Conservation (phyloP, 1,284 basidiomycete genomes). For the Athelia sp. region DNA sequence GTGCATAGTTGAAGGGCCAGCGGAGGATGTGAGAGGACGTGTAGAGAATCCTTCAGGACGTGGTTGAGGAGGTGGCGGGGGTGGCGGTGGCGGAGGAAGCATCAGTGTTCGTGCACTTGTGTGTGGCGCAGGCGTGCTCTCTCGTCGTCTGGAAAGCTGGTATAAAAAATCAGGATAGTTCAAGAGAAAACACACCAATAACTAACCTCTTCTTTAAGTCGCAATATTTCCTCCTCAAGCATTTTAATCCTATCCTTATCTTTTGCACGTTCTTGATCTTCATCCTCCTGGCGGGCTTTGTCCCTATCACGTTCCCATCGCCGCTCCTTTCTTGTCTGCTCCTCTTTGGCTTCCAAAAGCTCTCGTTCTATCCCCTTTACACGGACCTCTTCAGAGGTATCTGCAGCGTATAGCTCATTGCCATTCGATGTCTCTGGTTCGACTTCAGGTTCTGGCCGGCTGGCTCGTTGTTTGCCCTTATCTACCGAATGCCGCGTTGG, state of each 20-base stretch:
- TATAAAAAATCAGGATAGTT: constrained; percentile 4
- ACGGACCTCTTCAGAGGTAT: constrained; percentile 39
- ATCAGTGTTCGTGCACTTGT: constrained; percentile 12
- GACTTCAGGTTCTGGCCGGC: constrained; percentile 15
- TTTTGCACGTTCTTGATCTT: constrained; percentile 37
- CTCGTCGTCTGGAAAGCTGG: constrained; percentile 45
- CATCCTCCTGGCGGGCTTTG: constrained; percentile 13
- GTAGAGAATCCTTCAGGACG: constrained; percentile 20
- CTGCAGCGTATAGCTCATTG: constrained; percentile 17
- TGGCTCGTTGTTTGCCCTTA: constrained; percentile 51
- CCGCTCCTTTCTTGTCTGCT: constrained; percentile 41
- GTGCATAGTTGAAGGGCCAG: constrained; percentile 13
- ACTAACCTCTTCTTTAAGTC: constrained; percentile 59
- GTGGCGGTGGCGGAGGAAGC: constrained; percentile 46
- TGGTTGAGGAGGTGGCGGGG: constrained; percentile 37
- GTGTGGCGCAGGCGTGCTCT: too few relatives aligned
- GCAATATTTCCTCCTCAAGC: constrained; percentile 63
- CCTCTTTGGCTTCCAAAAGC: constrained; percentile 45
- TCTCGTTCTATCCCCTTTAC: constrained; percentile 59
- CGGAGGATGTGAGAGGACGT: constrained; percentile 20
- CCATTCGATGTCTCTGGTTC: too few relatives aligned
- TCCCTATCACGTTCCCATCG: constrained; percentile 15
- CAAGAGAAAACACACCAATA: constrained; percentile 6
- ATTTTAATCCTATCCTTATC: constrained; percentile 61
- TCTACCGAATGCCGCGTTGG: constrained; percentile 8